Percentiles rank a stretch among this genome's conserved stretches.
Conservation (phyloP, 495 filamentous ascomycete species). For the Talaromyces adpressus region DNA sequence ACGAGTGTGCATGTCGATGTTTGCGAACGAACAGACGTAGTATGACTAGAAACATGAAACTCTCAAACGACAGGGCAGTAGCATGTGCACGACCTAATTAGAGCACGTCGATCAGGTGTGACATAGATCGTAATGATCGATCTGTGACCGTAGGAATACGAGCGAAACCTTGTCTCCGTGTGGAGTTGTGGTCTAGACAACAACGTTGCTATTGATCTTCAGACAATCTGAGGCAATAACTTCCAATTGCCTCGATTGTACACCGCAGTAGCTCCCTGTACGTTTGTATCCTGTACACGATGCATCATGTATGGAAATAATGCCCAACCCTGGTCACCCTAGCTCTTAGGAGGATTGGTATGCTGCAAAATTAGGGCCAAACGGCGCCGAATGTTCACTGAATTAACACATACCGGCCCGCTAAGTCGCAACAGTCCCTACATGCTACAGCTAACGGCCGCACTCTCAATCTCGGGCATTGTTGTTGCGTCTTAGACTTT, state of each 20-base stretch:
- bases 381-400: neutral
- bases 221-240: neutral
- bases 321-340: neutral
- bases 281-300: neutral
- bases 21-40: neutral
- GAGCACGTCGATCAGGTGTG: neutral
- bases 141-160: neutral
- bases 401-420: neutral
- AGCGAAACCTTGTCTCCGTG: neutral
- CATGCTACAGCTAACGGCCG: slow-evolving; percentile 2
- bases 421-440: slow-evolving; percentile 5
- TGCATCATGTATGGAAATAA: neutral
- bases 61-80: neutral
- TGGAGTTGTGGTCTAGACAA: neutral
- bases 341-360: neutral
- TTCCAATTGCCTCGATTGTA: neutral
- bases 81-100: neutral
- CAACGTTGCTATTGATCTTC: neutral
- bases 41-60: neutral
- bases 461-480: slow-evolving; percentile 1
- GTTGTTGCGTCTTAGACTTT: neutral
- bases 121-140: slow-evolving; percentile 2
- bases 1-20: neutral
- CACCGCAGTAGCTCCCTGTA: neutral
- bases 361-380: slow-evolving; percentile 4